Evolutionary conservation across 164 flowering plant genomes (phyloP).

Genomic region (Chimonanthus salicifolius): DNA sequence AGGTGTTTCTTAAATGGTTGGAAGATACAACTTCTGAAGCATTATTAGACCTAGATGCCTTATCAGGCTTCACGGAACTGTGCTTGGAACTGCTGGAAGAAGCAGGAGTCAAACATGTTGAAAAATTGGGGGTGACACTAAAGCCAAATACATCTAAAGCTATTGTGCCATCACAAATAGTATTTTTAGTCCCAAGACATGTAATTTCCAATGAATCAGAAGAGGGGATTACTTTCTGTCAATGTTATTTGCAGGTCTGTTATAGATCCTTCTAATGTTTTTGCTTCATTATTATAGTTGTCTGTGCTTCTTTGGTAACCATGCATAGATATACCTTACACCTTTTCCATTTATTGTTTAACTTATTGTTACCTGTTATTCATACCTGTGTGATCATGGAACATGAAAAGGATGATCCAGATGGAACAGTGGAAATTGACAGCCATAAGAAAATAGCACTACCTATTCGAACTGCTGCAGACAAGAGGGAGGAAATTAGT

Average conservation of each 20-base stretch:
- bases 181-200: slow-evolving; percentile 67
- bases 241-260: slow-evolving; percentile 70
- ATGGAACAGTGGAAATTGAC: slow-evolving; percentile 34
- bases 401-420: slow-evolving; percentile 47
- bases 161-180: slow-evolving; percentile 49
- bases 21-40: slow-evolving; percentile 46
- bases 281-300: slow-evolving; percentile 3
- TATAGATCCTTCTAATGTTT: slow-evolving; percentile 1
- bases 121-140: slow-evolving; percentile 66
- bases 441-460: slow-evolving; percentile 55
- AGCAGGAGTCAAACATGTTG: slow-evolving; percentile 33
- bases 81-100: slow-evolving; percentile 40
- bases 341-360: neutral
- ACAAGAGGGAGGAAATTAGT: slow-evolving; percentile 42
- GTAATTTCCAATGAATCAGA: slow-evolving; percentile 64
- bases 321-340: neutral
- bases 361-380: neutral
- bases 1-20: slow-evolving; percentile 40
- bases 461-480: slow-evolving; percentile 29
- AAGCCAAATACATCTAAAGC: slow-evolving; percentile 37
- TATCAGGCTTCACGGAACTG: slow-evolving; percentile 82
- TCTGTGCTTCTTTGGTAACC: neutral
- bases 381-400: neutral
- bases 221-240: slow-evolving; percentile 54
- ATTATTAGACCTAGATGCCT: slow-evolving; percentile 61